Evolutionary conservation across 83 land plant species (phyloP), one percentile per base, ranked within the genome.

Genomic region (Larix sibirica): DNA sequence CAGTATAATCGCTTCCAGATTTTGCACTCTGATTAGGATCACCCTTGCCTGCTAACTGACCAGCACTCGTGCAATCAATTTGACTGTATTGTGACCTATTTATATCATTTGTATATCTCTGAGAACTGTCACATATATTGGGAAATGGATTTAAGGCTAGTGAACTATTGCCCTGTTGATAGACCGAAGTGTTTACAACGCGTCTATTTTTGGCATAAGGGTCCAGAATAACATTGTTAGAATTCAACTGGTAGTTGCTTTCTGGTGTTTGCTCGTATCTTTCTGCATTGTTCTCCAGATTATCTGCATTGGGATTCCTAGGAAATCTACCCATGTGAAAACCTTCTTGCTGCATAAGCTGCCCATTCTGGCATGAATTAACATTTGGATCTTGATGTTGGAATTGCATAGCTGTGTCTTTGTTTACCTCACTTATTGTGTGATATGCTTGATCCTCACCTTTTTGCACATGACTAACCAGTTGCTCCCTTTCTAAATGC

Each of bases 81-180:
- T 74, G 58, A 74, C 77, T 21, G 47, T 74, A 74, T 9, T 44
- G 77, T 74, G 77, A 74, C 60, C 79, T 64, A 74, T 74, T 79
- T 54, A 59, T 59, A 40, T 81, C 84, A 83, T 42, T 36, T 68
- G 70, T 83, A 16, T 90, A 85, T 83, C 74, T 38, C 38, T 71
- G 84, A 16, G 56, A 85, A 44, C 61, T 86, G 42, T 81, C 85
- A 6, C 64, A 77, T 63, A 77, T 80, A 79, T 82, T 78, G 77
- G 68, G 63, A 38, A 84, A 85, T 50, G 86, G 82, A 8, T 85
- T 76, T 85, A 60, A 85, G 26, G 66, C 71, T 77, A 31, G 88
- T 83, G 33, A 81, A 60, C 14, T 78, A 65, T 70, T 81, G 79
- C 79, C 79, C 81, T 6, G 31, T 24, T 71, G 83, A 21, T 74